These are phyloP conservation scores for Apiospora pterosperma DNA, from an alignment of 2,329 filamentous ascomycete genomes.

Conservation along the genomic window DNA sequence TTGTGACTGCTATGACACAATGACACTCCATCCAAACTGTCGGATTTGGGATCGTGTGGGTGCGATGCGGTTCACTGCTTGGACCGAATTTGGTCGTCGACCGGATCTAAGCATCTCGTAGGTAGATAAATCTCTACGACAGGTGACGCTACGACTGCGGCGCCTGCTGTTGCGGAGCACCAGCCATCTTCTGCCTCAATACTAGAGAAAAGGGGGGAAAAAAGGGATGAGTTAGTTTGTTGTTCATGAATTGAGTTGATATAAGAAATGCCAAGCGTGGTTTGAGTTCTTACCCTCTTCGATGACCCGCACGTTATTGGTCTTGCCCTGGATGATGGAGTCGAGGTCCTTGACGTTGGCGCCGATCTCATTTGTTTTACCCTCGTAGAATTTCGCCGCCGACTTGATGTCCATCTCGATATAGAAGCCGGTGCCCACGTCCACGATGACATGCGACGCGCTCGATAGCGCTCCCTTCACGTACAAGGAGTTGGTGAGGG, in stretches of 20 bases:
- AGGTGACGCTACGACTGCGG: conserved; percentile 3
- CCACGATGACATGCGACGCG: conserved; percentile 77
- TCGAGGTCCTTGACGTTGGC: conserved; percentile 56
- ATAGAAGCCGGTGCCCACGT: conserved; percentile 91
- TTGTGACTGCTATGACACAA: neutral
- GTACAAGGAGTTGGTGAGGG: conserved; percentile 90
- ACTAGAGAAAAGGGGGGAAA: conserved; percentile 28
- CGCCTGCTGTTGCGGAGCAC: conserved; percentile 16
- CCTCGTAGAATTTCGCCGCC: conserved; percentile 54
- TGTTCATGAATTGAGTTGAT: neutral
- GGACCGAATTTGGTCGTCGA: conserved; percentile 3
- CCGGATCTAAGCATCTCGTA: neutral
- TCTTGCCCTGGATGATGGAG: conserved; percentile 64
- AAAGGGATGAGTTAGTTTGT: conserved; percentile 9
- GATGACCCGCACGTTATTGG: conserved; percentile 77
- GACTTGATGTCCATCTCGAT: conserved; percentile 48
- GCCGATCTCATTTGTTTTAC: conserved; percentile 50
- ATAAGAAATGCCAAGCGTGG: neutral
- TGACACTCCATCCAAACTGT: neutral
- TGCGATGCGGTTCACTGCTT: neutral
- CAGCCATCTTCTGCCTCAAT: conserved; percentile 41
- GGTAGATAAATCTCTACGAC: neutral
- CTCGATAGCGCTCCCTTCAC: conserved; percentile 78
- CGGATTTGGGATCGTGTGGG: neutral
- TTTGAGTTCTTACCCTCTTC: conserved; percentile 70